Evolutionary conservation across 306 rosid species (phyloP), one percentile per base, ranked within the genome.

Genomic region (Psophocarpus tetragonolobus): DNA sequence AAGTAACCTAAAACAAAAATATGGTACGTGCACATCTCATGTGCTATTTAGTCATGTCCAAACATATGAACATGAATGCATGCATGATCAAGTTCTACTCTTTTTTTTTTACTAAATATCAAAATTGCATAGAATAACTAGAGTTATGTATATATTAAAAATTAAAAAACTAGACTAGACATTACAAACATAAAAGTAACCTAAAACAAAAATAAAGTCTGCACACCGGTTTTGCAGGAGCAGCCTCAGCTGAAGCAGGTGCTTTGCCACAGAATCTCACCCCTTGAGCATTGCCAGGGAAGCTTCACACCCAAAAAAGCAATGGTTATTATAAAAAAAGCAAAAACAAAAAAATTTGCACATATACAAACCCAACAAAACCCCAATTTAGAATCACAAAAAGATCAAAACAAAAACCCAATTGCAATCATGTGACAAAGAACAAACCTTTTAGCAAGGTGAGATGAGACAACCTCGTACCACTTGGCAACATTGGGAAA

Each of bases 251-350:
- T 1, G 89, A 29, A 66, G 69, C 76, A 67, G 73, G 72, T 45
- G 57, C 76, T 50, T 78, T 68, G 56, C 81, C 79, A 51, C 88
- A 24, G 18, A 86, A 65, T 81, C 77, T 70, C 20, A 90, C 94
- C 0, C 94, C 94, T 44, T 67, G 83, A 56, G 89, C 90, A 61
- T 75, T 81, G 3, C 94, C 92, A 23, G 89, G 89, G 77, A 90
- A 88, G 65, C 85, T 89, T 64, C 26, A 1, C 29, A 69, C 23
- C 33, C 3, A 60, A 68, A 73, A 24, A 48, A 32, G n/a, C 8
- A 17, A n/a, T 0, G 10, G 30, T 29, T 7, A 14, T 42, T 6
- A 35, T 10, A 29, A 2, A 4, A 2, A 38, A 3, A 0, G n/a
- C n/a, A n/a, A 12, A 20, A 3, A 39, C 3, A 6, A 50, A 35